A percentile compares a stretch with the other conserved stretches of the same genome.
These are phyloP conservation scores for Echeveria elegans DNA, from an alignment of 164 flowering plant genomes.

Conservation along the genomic window DNA sequence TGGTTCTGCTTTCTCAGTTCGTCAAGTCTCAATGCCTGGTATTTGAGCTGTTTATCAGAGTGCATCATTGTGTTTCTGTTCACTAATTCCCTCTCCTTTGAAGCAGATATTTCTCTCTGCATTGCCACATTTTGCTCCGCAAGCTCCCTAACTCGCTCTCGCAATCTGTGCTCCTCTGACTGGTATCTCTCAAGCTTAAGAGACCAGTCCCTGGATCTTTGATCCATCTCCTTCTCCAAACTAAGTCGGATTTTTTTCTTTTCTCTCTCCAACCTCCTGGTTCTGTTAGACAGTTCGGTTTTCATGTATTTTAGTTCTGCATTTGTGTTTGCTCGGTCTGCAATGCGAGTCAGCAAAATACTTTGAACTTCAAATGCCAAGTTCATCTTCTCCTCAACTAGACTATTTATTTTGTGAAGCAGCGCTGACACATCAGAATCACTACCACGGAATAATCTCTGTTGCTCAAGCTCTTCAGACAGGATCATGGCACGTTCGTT, in stretches of 20 bases:
- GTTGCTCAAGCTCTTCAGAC: slow-evolving; percentile 53
- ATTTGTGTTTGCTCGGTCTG: slow-evolving; percentile 45
- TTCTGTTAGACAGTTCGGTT: slow-evolving; percentile 37
- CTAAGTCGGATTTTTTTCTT: slow-evolving; percentile 57
- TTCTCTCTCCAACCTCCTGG: slow-evolving; percentile 59
- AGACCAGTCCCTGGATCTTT: slow-evolving; percentile 86
- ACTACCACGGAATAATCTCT: slow-evolving; percentile 24
- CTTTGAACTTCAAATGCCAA: slow-evolving; percentile 64
- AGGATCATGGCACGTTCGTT: slow-evolving; percentile 46
- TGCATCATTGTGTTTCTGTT: slow-evolving; percentile 24
- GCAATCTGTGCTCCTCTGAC: slow-evolving; percentile 76
- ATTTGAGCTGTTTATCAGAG: slow-evolving; percentile 44
- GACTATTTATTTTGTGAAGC: slow-evolving; percentile 38
- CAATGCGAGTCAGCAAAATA: slow-evolving; percentile 39
- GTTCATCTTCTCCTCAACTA: slow-evolving; percentile 42
- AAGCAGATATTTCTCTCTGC: slow-evolving; percentile 72
- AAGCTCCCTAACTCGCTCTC: slow-evolving; percentile 83
- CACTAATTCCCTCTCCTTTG: slow-evolving; percentile 48
- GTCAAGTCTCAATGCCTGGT: slow-evolving; percentile 31
- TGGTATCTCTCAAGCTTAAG: slow-evolving; percentile 68
- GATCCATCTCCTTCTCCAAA: slow-evolving; percentile 77
- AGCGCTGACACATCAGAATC: slow-evolving; percentile 32
- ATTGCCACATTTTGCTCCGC: slow-evolving; percentile 92
- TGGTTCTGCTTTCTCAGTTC: slow-evolving; percentile 31
- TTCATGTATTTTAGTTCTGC: slow-evolving; percentile 40